Base-by-base conservation (phyloP, 106 monocot species). In the Dendrobium huoshanense region DNA sequence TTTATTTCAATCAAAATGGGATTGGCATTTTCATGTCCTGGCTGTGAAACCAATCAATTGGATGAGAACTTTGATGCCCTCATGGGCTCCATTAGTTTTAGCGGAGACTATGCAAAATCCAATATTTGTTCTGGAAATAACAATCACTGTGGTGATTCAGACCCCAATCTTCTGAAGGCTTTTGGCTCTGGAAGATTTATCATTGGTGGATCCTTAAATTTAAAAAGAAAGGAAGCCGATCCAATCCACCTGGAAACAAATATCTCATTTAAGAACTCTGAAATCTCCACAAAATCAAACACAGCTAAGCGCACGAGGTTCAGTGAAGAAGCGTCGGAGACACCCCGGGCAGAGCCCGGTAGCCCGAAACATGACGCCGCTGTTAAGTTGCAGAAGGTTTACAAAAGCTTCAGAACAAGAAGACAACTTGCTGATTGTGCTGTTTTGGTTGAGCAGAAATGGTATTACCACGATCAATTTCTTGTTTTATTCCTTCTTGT, bases 401-500 rank as follows among this genome's bases (percentile, higher is more conserved):
- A 97, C 79, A 94, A 92, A 83, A 92, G 97, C 56, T 97, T 97
- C 41, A 76, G 97, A 27, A 97, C 97, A 9, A 87, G 97, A 80
- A 88, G 97, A 43, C 88, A 91, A 85, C 97, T 97, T 11, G 97
- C 97, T 7, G 97, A 97, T 84, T 97, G 97, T 22, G 97, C 97
- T 7, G 97, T 97, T 77, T 83, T 97, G n/a, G 92, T 91, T 0
- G 97, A 97, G 75, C 99, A 99, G 68, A 83, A 85, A 15, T 99
- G 98, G 98, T 94, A 84, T 4, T 73, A 67, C 5, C n/a, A 55
- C 13, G 51, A 31, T 5, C 7, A 56, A 55, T 42, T 54, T 33
- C 4, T 19, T 70, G 9, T 70, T 40, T 82, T 19, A 22, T 24
- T 47, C 16, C 18, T 74, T 59, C 33, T 15, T 74, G 40, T 6